Conservation (phyloP, 23 red algal genomes). For the Agarophyton chilense region DNA sequence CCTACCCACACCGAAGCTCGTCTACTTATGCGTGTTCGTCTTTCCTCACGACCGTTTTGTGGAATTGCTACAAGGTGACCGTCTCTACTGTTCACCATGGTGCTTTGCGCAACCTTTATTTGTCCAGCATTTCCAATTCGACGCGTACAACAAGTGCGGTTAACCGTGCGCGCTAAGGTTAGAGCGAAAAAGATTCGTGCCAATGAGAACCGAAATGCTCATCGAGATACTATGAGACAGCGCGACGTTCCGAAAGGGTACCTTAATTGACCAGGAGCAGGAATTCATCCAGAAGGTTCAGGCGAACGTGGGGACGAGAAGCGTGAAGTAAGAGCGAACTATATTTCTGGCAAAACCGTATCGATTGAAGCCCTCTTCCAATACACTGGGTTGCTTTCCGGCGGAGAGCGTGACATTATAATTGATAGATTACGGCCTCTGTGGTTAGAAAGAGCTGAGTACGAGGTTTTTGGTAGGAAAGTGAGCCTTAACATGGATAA, state of each 20-base stretch:
- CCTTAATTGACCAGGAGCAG: slow-evolving; percentile 20
- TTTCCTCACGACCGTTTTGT: neutral
- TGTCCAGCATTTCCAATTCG: neutral
- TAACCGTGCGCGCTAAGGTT: slow-evolving; percentile 6
- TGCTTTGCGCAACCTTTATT: neutral
- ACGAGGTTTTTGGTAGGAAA: neutral
- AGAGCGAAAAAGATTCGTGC: neutral
- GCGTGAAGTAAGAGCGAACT: slow-evolving; percentile 49
- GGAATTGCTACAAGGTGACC: neutral
- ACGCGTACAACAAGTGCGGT: neutral
- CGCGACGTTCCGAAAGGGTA: slow-evolving; percentile 26
- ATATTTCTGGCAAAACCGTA: neutral
- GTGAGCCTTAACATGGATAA: slow-evolving; percentile 29
- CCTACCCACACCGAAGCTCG: too few relatives aligned
- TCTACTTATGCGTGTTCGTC: too few relatives aligned
- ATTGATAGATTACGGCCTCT: slow-evolving; percentile 35
- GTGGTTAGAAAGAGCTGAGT: slow-evolving; percentile 34
- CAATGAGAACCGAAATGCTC: slow-evolving; percentile 16
- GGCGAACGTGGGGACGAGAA: slow-evolving; percentile 25
- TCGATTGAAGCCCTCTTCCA: neutral
- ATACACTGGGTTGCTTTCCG: slow-evolving; percentile 23
- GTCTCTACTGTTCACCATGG: neutral
- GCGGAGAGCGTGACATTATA: slow-evolving; percentile 51
- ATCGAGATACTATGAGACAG: neutral
- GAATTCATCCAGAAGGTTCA: slow-evolving; percentile 39